These are phyloP conservation scores for Pseudocercospora cruenta DNA, from an alignment of 2,329 filamentous ascomycete genomes.

Conservation along the genomic window DNA sequence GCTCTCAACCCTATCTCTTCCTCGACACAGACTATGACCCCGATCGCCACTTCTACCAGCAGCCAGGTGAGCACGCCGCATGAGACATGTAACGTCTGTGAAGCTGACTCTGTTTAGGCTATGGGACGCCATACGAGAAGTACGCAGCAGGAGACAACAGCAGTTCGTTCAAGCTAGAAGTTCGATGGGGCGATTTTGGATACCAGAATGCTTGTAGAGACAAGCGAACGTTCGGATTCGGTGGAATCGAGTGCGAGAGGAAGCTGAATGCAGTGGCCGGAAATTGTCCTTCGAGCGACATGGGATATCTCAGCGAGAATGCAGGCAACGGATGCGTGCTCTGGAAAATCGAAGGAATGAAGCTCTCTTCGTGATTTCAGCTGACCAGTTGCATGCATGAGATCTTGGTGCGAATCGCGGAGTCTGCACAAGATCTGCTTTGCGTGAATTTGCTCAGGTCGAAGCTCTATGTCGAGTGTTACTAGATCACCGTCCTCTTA, in stretches of 20 bases:
- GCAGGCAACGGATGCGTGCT: background rate
- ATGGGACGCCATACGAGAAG: background rate
- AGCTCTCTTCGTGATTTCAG: background rate
- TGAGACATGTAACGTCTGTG: too few relatives aligned
- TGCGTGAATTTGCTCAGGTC: background rate
- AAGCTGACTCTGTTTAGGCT: background rate
- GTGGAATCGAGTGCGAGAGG: background rate
- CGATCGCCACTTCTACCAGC: background rate
- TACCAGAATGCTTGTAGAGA: background rate
- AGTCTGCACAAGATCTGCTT: background rate
- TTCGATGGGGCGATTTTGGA: background rate
- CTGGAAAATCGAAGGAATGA: background rate
- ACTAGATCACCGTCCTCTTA: background rate
- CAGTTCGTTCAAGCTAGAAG: background rate
- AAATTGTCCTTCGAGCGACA: background rate
- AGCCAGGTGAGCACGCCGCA: background rate
- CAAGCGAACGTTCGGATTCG: background rate
- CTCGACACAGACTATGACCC: background rate
- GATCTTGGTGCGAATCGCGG: background rate
- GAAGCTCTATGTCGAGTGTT: background rate
- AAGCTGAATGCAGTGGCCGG: background rate
- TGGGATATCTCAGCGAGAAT: background rate
- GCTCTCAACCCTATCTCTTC: background rate
- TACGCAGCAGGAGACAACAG: background rate
- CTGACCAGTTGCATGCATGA: background rate